Evolutionary conservation across 164 flowering plant genomes (phyloP), one percentile per base, ranked within the genome.

Genomic region (Liquidambar formosana): DNA sequence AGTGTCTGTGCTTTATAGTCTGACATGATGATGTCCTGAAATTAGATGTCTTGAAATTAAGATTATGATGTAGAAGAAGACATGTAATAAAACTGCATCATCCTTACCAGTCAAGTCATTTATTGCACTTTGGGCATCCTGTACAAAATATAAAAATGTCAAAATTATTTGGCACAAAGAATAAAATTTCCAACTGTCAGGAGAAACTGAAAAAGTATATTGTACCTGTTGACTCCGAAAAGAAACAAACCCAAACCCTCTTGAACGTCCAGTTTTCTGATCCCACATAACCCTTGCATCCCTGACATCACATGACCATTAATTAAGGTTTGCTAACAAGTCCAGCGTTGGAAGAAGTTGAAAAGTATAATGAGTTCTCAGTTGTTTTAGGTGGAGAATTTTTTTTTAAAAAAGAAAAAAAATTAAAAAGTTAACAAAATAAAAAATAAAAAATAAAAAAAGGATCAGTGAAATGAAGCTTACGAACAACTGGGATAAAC

Each of bases 201-300:
- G 27, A 44, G 26, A 10, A 38, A 57, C 2, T 41, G 21, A 52
- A 19, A 51, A 48, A n/a, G 3, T 10, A 19, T 19, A 57, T 54
- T 51, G 6, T 41, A 95, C 99, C 96, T 96, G 99, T 60, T 96
- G 97, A 77, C 49, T 89, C 44, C 97, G 87, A 76, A 89, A 93
- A 57, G 99, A 93, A 75, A 96, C 99, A 88, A 96, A 96, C 10
- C 99, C 99, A 85, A 93, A 96, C 22, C 99, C 99, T 79, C 99
- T 85, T 27, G 99, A 96, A 45, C 99, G 95, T 46, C 97, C 99
- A 76, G 98, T 90, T 80, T 93, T 93, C 71, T 90, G 94, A 82
- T 92, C 96, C 96, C 96, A 90, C 96, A 90, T 90, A 49, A 90
- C 97, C 72, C 90, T 83, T 71, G 97, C 97, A 88, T 92, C 97